Evolutionary conservation across 2,329 filamentous ascomycete species (phyloP), one percentile per base, ranked within the genome.

Genomic region (Scedosporium dehoogii): DNA sequence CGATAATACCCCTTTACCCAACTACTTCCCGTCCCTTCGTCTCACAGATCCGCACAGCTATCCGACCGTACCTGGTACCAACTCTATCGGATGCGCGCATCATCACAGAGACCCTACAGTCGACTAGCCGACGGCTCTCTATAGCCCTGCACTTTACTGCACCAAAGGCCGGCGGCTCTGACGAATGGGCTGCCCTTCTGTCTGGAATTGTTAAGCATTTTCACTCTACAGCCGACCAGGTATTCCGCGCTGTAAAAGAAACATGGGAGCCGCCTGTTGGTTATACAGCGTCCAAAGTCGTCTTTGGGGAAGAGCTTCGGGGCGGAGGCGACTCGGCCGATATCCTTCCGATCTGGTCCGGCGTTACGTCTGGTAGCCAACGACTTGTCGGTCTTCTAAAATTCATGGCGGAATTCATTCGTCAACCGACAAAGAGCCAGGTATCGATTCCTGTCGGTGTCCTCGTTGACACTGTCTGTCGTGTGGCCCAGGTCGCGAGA

Each of bases 21-120:
- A 90, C 91, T 6, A 90, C 90, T 38, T 88, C 96, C 73, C 87
- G 93, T 12, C 88, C 91, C 0, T 90, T 88, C 70, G 81, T 84
- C 63, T 79, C 82, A 44, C 88, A 91, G 66, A 81, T 96, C 53
- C 85, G 82, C 62, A 76, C 81, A 12, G 78, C 88, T 21, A 75
- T 87, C 51, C 78, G 81, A 56, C 74, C 75, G 5, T 84, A 87
- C 66, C 73, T 93, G 61, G 85, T 86, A 3, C 86, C 87, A 2
- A 89, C 88, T 4, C 78, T 79, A 29, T 82, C 81, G 12, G 81
- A 83, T 64, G 70, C 69, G 33, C 51, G 71, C 14, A 72, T 78
- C 4, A 76, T 84, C 4, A 79, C 88, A 0, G 72, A 73, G 3
- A 78, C 78, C 1, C 75, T 90, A 4, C 76, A 81, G 23, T 72